Conservation (phyloP, 2,329 filamentous ascomycete genomes). For the Aotearoamyces nothofagi region DNA sequence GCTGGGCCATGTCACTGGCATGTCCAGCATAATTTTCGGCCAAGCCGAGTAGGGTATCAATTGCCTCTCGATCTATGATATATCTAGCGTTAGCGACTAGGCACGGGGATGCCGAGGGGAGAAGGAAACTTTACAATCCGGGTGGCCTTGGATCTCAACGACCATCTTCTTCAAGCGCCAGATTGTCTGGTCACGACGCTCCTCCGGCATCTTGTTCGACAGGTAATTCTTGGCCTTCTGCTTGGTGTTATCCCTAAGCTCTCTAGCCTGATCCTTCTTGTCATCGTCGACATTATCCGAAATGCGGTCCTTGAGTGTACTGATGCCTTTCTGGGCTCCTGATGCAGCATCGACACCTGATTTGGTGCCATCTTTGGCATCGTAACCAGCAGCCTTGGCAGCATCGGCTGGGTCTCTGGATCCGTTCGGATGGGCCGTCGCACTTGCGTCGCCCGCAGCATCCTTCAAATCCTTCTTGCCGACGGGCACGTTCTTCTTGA, state of each 20-base stretch:
- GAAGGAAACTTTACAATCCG: conserved; percentile 48
- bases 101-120: background rate
- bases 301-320: conserved; percentile 36
- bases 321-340: conserved; percentile 23
- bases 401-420: conserved; percentile 39
- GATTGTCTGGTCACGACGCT: conserved; percentile 83
- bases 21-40: conserved; percentile 77
- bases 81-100: conserved; percentile 13
- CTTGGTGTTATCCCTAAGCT: conserved; percentile 32
- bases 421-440: conserved; percentile 38
- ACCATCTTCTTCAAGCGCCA: conserved; percentile 97
- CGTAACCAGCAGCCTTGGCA: conserved; percentile 28
- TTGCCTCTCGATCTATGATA: conserved; percentile 58
- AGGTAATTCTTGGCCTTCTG: conserved; percentile 56
- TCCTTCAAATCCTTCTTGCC: conserved; percentile 43
- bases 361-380: conserved; percentile 25
- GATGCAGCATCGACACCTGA: conserved; percentile 35
- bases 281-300: conserved; percentile 45
- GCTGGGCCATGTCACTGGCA: conserved; percentile 45
- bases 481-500: conserved; percentile 37
- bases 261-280: conserved; percentile 31
- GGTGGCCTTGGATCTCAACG: conserved; percentile 87
- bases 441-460: conserved; percentile 38
- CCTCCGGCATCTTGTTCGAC: conserved; percentile 73
- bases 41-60: conserved; percentile 70